phyloP scores from a whole-genome alignment of 78 protist genomes.

The Bodo saltans region DNA sequence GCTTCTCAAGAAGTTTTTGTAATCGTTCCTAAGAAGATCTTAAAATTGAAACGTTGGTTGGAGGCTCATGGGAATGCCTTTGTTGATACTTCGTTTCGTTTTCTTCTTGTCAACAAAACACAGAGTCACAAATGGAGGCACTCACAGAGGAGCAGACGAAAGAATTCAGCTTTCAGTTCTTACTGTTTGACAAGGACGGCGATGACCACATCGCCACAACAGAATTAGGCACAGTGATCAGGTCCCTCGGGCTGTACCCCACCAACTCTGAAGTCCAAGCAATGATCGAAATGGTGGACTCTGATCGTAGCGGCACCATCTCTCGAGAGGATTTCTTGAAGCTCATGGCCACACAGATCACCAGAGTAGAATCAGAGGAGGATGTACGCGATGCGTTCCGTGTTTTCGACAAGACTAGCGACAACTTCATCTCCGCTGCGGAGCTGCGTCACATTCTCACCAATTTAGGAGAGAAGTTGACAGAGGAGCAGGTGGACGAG shows the following conservation, averaged over 20 bases:
- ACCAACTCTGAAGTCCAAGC: constrained; percentile 46
- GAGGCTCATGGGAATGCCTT: too few species aligned
- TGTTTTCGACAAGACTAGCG: constrained; percentile 22
- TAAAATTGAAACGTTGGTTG: too few species aligned
- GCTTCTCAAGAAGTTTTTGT: too few species aligned
- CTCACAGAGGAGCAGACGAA: constrained; percentile 50
- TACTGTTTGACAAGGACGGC: constrained; percentile 46
- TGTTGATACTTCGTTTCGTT: too few species aligned
- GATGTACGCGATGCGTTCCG: constrained; percentile 23
- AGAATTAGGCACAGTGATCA: constrained; percentile 40
- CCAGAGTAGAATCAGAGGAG: not conserved
- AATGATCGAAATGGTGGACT: constrained; percentile 56
- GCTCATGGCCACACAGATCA: constrained; percentile 16
- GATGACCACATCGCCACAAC: constrained; percentile 43
- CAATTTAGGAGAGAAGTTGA: constrained; percentile 70
- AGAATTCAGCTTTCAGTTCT: constrained; percentile 47
- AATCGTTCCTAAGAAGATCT: too few species aligned
- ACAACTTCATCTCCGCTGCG: constrained; percentile 72
- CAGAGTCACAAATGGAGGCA: not conserved
- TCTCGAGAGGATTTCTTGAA: constrained; percentile 52
- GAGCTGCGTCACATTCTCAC: constrained; percentile 77
- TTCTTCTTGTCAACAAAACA: too few species aligned
- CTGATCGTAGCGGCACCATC: constrained; percentile 58
- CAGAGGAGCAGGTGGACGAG: constrained; percentile 77
- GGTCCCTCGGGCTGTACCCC: constrained; percentile 54